Base-by-base conservation (phyloP, 352 stramenopile species). In the Phytophthora pluvialis region DNA sequence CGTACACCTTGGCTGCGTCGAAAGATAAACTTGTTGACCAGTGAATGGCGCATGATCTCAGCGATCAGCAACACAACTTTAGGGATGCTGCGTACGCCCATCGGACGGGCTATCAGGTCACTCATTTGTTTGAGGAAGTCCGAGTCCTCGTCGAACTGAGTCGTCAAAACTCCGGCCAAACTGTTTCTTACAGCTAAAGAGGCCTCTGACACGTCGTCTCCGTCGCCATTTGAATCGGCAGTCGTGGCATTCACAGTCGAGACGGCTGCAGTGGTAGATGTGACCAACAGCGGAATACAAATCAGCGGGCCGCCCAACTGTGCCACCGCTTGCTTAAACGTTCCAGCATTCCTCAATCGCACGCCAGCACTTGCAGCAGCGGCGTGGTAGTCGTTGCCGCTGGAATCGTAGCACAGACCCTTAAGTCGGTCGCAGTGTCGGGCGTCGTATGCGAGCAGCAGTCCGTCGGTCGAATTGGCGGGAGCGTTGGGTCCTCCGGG, bases 1-100 rank as follows among this genome's bases (percentile, higher is more conserved):
- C 83, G 83, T 18, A 95, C 84, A 28, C 83, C 84, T 73, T 92
- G 83, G 51, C 86, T 83, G 32, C 86, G 78, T 48, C 86, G 81
- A 42, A 91, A 95, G 25, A 89, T 92, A 65, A 94, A 91, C 60
- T 95, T 94, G 73, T 95, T 95, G 31, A 94, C 83, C 18, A 89
- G 73, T 29, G 87, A 95, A 62, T 94, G 85, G 28, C 87, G 83
- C 78, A 95, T 90, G 54, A 93, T 93, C 58, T 95, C 87, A 4
- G 83, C 87, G 29, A 95, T 80, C 18, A 95, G 51, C 26, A 90
- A 57, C 9, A 95, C 74, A 18, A 94, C 85, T 51, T 91, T 91
- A 2, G 85, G 81, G 35, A 95, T 81, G 58, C 75, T 89, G 35
- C 65, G 78, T 18, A 86, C 68, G 11, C 85, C 85, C 36, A 95